A percentile compares a stretch with the other conserved stretches of the same genome.
Conservation (phyloP, 345 rosid genomes). For the Eutrema heterophyllum region DNA sequence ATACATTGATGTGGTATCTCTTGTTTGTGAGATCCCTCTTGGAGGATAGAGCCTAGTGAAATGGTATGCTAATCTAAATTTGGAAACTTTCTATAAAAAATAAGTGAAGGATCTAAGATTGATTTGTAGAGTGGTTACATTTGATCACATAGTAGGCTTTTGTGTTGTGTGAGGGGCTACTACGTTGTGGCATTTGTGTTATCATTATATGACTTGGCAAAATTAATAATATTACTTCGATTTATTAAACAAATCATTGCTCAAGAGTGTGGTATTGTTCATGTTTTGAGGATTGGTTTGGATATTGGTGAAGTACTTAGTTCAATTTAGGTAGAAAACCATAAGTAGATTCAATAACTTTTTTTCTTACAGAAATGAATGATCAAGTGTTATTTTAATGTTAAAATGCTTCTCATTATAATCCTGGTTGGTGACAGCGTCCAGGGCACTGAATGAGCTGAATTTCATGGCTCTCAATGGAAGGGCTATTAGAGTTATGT, state of each 20-base stretch:
- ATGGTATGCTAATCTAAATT: neutral
- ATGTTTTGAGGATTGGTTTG: neutral
- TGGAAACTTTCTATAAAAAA: neutral
- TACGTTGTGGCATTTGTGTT: neutral
- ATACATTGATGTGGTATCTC: neutral
- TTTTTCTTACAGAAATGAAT: neutral
- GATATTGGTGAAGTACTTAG: neutral
- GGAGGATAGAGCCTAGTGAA: neutral
- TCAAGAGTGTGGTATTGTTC: neutral
- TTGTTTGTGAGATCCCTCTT: neutral
- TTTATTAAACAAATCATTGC: neutral
- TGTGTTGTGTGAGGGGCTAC: too few relatives aligned
- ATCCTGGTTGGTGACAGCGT: slow-evolving; percentile 46
- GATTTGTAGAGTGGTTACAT: neutral
- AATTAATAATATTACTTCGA: neutral
- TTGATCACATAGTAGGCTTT: neutral
- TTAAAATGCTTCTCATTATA: neutral
- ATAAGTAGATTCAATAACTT: neutral
- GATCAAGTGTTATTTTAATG: neutral
- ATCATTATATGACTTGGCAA: neutral
- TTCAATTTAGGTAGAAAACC: neutral
- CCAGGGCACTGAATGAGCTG: slow-evolving; percentile 71
- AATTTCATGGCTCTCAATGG: slow-evolving; percentile 72
- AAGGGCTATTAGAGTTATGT: slow-evolving; percentile 74
- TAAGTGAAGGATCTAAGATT: too few relatives aligned